Evolutionary conservation across 768 basidiomycete genomes (phyloP).

Genomic region (Mycena sanguinolenta): DNA sequence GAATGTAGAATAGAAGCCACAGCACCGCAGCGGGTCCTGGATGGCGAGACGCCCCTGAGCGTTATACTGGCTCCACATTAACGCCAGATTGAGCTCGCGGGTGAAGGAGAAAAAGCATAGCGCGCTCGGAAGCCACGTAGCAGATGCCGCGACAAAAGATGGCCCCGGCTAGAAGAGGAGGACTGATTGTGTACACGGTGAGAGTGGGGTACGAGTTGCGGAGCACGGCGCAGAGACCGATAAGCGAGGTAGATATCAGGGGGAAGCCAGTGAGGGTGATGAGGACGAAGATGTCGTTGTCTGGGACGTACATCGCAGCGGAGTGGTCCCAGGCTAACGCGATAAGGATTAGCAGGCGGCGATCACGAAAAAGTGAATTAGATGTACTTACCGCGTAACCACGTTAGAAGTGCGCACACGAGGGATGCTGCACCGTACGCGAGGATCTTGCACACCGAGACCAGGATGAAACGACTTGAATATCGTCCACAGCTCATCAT

Average conservation of each 20-base stretch:
- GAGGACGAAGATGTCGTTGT: conserved; percentile 67
- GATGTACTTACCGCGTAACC: conserved; percentile 70
- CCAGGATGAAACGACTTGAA: conserved; percentile 73
- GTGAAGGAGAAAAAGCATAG: conserved; percentile 72
- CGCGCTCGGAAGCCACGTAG: conserved; percentile 74
- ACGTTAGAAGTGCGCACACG: conserved; percentile 66
- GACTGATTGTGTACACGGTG: conserved; percentile 73
- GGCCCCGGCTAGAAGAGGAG: conserved; percentile 79
- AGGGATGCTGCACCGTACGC: conserved; percentile 66
- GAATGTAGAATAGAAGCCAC: conserved; percentile 76
- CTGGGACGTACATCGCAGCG: conserved; percentile 73
- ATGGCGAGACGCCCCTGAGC: conserved; percentile 65
- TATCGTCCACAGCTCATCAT: conserved; percentile 66
- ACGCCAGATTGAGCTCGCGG: conserved; percentile 72
- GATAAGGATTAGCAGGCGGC: conserved; percentile 10
- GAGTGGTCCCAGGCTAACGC: conserved; percentile 68
- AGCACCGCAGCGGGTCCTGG: conserved; percentile 74
- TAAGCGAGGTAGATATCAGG: conserved; percentile 67
- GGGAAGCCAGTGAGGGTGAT: conserved; percentile 71
- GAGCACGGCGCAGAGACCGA: conserved; percentile 71
- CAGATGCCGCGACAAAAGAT: conserved; percentile 70
- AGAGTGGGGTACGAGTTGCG: conserved; percentile 79
- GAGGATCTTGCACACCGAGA: conserved; percentile 69
- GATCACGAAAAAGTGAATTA: conserved; percentile 13
- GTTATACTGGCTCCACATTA: conserved; percentile 79